Evolutionary conservation across 140 eudicot genomes (phyloP).

Genomic region (Erigeron philadelphicus): DNA sequence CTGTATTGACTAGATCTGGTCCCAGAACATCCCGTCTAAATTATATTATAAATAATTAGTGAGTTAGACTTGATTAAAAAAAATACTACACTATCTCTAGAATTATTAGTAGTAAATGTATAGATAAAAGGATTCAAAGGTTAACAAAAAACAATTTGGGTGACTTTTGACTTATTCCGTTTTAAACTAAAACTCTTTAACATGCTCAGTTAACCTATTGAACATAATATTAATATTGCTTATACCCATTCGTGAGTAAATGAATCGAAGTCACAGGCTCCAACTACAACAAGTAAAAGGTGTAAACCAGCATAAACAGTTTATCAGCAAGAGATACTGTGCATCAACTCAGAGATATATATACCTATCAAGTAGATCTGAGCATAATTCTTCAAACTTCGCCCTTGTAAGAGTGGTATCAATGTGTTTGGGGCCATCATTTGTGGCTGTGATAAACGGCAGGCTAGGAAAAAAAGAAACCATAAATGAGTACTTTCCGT

Average conservation of each 20-base stretch:
- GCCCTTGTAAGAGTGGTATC: conserved; percentile 92
- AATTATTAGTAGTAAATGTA: not conserved
- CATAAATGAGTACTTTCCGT: conserved; percentile 3
- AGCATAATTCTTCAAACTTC: conserved; percentile 85
- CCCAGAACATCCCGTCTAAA: not conserved
- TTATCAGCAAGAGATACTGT: not conserved
- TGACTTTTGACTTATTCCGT: not conserved
- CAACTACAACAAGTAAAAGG: not conserved
- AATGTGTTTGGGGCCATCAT: conserved; percentile 93
- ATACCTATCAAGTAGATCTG: conserved; percentile 89
- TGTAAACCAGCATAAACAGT: not conserved
- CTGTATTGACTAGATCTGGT: too few species aligned
- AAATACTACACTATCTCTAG: not conserved
- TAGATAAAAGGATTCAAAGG: too few species aligned
- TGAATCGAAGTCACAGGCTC: not conserved
- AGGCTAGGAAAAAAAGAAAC: conserved; percentile 38
- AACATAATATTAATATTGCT: not conserved
- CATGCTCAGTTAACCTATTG: too few species aligned
- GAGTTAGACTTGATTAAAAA: not conserved
- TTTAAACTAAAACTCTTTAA: not conserved
- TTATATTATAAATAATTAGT: not conserved
- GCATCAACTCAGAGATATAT: not conserved
- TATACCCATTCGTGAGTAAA: not conserved
- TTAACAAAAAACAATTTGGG: not conserved
- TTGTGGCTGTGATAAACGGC: conserved; percentile 94